These are phyloP conservation scores for Cladosporium sp. DNA, from an alignment of 2,329 filamentous ascomycete genomes.

Conservation along the genomic window DNA sequence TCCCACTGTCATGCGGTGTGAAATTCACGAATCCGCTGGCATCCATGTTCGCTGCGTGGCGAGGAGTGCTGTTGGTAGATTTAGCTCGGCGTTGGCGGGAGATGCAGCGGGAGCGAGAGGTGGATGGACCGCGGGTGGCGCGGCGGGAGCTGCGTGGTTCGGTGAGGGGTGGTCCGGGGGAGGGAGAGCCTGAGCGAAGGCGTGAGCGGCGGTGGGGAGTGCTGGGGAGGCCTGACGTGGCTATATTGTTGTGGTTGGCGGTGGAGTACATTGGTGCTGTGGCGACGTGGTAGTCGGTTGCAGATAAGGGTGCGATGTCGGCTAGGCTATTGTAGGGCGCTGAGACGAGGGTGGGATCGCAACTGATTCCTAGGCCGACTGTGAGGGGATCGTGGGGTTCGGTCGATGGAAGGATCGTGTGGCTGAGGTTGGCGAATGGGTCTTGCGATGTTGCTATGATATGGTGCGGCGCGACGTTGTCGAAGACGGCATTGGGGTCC, in stretches of 20 bases:
- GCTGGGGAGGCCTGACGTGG: conserved; percentile 17
- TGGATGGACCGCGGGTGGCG: neutral
- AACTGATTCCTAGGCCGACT: conserved; percentile 30
- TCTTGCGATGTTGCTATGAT: conserved; percentile 13
- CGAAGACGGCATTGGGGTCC: neutral
- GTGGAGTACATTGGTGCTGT: conserved; percentile 20
- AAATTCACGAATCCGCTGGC: conserved; percentile 77
- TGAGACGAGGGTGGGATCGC: conserved; percentile 27
- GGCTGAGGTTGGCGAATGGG: conserved; percentile 20
- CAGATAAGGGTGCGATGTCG: conserved; percentile 14
- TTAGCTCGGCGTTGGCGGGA: conserved; percentile 25
- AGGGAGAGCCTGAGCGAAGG: conserved; percentile 20
- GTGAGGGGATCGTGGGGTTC: conserved; percentile 11
- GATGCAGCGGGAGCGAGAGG: conserved; percentile 17
- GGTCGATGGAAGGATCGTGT: conserved; percentile 15
- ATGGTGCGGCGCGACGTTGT: neutral
- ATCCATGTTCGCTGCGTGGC: conserved; percentile 40
- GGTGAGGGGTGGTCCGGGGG: conserved; percentile 21
- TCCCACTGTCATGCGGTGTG: conserved; percentile 71
- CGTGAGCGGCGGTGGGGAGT: conserved; percentile 22
- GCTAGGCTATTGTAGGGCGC: conserved; percentile 16
- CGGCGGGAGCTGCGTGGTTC: conserved; percentile 16
- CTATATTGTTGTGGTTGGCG: conserved; percentile 17
- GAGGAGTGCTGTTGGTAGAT: conserved; percentile 24
- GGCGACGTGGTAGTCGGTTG: conserved; percentile 5